Evolutionary conservation across 345 rosid species (phyloP).

Genomic region (Lumnitzera littorea): DNA sequence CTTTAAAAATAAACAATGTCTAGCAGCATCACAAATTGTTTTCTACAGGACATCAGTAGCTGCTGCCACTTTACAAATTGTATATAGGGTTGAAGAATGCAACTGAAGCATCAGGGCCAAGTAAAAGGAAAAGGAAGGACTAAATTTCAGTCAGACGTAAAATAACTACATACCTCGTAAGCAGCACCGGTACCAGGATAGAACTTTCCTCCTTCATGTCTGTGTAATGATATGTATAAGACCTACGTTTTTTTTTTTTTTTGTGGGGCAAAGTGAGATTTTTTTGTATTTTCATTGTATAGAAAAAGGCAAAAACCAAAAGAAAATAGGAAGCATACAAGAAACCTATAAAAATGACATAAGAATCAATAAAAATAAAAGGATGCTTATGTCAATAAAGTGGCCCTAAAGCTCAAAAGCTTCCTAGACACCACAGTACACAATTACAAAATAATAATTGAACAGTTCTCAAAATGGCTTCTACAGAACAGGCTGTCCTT

Average conservation of each 20-base stretch:
- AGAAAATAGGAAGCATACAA: neutral
- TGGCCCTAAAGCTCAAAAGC: no score
- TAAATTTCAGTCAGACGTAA: neutral
- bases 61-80: no score
- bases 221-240: constrained; percentile 80
- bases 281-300: no score
- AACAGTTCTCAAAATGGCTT: no score
- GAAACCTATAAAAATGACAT: neutral
- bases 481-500: no score
- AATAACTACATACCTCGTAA: constrained; percentile 47
- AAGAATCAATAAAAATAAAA: neutral
- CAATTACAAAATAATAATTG: no score
- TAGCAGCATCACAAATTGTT: no score
- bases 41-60: no score
- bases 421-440: no score
- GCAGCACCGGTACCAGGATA: constrained; percentile 95
- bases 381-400: neutral
- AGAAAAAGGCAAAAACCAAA: neutral
- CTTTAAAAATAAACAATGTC: no score
- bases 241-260: constrained; percentile 35
- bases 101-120: neutral
- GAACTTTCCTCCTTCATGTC: constrained; percentile 87
- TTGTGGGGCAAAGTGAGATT: no score
- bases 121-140: constrained; percentile 4
- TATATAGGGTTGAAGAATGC: neutral